Percentiles rank a stretch among this genome's conserved stretches.
Conservation (phyloP, 768 basidiomycete species). For the Coprinopsis strossmayeri region DNA sequence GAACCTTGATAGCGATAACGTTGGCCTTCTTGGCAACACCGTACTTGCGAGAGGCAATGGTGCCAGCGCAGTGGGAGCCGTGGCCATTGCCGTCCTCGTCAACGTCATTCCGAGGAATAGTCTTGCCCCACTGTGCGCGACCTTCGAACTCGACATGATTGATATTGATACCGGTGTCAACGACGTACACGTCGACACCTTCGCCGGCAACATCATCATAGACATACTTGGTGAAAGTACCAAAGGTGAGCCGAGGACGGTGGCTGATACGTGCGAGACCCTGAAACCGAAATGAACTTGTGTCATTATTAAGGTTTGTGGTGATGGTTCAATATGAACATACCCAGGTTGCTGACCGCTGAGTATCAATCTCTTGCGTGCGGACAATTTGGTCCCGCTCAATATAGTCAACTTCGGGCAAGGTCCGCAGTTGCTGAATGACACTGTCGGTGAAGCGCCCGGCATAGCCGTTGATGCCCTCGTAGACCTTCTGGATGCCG, state of each 20-base stretch:
- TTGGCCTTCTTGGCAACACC: conserved; percentile 95
- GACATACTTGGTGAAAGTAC: conserved; percentile 80
- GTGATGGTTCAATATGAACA: conserved; percentile 19
- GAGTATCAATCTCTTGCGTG: conserved; percentile 45
- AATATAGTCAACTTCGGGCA: conserved; percentile 89
- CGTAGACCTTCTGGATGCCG: conserved; percentile 72
- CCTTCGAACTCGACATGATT: conserved; percentile 83
- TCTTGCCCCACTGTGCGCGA: conserved; percentile 90
- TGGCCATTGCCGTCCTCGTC: conserved; percentile 96
- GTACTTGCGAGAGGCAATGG: conserved; percentile 88
- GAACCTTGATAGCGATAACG: conserved; percentile 86
- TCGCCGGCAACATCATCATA: conserved; percentile 71
- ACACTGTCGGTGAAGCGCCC: conserved; percentile 68
- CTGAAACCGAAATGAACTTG: conserved; percentile 31
- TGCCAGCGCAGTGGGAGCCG: conserved; percentile 92
- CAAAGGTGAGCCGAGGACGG: conserved; percentile 63
- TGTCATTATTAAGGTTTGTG: conserved; percentile 6
- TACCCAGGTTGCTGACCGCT: conserved; percentile 85
- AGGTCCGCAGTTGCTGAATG: conserved; percentile 66
- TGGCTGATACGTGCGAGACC: conserved; percentile 96
- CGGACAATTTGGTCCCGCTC: conserved; percentile 94
- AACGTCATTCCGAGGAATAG: conserved; percentile 74
- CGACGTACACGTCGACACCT: conserved; percentile 88
- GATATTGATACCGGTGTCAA: conserved; percentile 89
- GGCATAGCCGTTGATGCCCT: conserved; percentile 71